Conservation (phyloP, 257 asterid genomes). For the Solanum peruvianum region DNA sequence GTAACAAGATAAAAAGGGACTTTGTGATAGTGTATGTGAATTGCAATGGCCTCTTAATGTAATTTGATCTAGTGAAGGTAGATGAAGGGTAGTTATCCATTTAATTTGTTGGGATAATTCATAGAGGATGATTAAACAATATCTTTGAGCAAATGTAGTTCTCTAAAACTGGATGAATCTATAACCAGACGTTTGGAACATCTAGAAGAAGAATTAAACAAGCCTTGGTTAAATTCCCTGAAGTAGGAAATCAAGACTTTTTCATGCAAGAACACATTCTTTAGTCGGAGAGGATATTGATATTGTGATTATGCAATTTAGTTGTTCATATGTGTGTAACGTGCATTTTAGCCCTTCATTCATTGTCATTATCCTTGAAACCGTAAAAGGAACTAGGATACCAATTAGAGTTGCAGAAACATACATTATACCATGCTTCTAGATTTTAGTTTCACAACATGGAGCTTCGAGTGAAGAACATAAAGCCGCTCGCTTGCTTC, state of each 20-base stretch:
- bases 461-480: constrained; percentile 32
- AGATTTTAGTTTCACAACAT: background rate
- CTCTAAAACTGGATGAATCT: background rate
- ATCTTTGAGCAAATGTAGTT: background rate
- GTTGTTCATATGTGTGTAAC: background rate
- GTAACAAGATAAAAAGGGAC: background rate
- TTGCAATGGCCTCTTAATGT: background rate
- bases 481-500: constrained; percentile 8
- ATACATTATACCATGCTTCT: background rate
- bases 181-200: background rate
- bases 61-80: background rate
- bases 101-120: background rate
- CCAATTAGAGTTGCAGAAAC: background rate
- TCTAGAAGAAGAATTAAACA: background rate
- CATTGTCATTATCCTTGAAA: background rate
- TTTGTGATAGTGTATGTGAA: background rate
- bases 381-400: background rate
- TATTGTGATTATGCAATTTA: background rate
- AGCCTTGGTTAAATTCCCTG: background rate
- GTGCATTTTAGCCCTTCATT: background rate
- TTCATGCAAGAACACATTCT: background rate
- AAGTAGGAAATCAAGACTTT: background rate
- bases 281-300: background rate
- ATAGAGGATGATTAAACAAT: background rate
- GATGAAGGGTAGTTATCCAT: background rate